phyloP scores from a whole-genome alignment of 2,329 filamentous ascomycete species.

The Cadophora sp. region DNA sequence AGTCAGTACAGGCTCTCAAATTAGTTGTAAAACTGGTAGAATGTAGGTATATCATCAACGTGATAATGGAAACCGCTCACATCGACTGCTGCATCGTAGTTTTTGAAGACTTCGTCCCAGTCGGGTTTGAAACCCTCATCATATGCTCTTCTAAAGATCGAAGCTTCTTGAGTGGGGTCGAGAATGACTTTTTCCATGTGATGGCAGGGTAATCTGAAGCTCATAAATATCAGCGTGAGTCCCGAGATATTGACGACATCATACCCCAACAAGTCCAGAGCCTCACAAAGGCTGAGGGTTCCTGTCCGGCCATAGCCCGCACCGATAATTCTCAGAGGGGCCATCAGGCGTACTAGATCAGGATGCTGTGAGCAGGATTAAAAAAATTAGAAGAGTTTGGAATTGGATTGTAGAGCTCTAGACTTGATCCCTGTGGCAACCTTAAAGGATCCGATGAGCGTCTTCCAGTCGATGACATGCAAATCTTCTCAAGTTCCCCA shows the following conservation, averaged over 20 bases:
- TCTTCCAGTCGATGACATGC: neutral
- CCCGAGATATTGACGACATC: neutral
- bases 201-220: neutral
- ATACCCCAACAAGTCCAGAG: neutral
- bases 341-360: too few relatives aligned
- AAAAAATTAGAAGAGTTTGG: too few relatives aligned
- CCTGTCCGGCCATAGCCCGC: neutral
- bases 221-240: too few relatives aligned
- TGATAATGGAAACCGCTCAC: too few relatives aligned
- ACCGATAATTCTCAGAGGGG: neutral
- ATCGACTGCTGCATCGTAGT: slow-evolving; percentile 1
- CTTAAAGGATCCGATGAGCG: neutral
- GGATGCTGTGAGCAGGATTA: too few relatives aligned
- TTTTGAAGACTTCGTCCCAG: neutral
- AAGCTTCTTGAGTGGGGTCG: neutral
- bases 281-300: neutral
- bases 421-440: too few relatives aligned
- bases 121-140: neutral
- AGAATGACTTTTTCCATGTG: neutral
- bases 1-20: too few relatives aligned
- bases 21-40: too few relatives aligned
- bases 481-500: too few relatives aligned
- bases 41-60: too few relatives aligned
- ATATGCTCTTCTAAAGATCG: neutral
- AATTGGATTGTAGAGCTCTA: too few relatives aligned